Percentiles rank a stretch among this genome's conserved stretches.
Conservation (phyloP, 2,329 filamentous ascomycete species). For the Paramyrothecium roridum region DNA sequence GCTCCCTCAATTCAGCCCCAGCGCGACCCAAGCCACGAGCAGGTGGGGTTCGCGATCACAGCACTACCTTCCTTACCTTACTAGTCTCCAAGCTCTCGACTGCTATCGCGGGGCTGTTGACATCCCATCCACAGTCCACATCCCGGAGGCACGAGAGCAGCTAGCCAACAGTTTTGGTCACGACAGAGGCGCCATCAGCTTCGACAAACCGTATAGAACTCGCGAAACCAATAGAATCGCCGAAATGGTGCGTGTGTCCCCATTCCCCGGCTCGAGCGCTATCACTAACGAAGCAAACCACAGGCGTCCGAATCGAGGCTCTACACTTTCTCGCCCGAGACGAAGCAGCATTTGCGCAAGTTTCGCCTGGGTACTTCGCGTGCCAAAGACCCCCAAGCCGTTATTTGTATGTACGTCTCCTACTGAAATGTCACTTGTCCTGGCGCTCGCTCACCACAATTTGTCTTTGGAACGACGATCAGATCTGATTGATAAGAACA, state of each 20-base stretch:
- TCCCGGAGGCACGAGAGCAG: too few relatives aligned
- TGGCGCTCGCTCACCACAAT: background rate
- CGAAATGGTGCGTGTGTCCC: background rate
- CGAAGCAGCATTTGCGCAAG: slow-evolving; percentile 85
- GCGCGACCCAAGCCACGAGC: background rate
- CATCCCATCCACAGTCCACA: too few relatives aligned
- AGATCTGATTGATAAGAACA: slow-evolving; percentile 90
- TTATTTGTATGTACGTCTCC: slow-evolving; percentile 75
- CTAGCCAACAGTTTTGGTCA: too few relatives aligned
- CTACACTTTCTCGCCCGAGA: slow-evolving; percentile 90
- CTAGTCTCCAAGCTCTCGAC: background rate
- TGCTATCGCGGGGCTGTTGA: slow-evolving; percentile 4
- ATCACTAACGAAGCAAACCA: slow-evolving; percentile 9
- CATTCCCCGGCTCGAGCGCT: background rate
- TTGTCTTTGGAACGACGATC: slow-evolving; percentile 11
- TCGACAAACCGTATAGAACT: background rate
- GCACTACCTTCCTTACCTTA: too few relatives aligned
- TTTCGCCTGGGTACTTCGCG: slow-evolving; percentile 90
- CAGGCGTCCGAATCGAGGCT: slow-evolving; percentile 75
- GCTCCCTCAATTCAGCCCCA: background rate
- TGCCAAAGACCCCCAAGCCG: slow-evolving; percentile 80
- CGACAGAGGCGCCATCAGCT: background rate
- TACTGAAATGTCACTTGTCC: background rate
- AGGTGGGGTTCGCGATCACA: background rate
- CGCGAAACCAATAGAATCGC: background rate